phyloP scores from a whole-genome alignment of 768 basidiomycete species.

The Coprinopsis cinerea region DNA sequence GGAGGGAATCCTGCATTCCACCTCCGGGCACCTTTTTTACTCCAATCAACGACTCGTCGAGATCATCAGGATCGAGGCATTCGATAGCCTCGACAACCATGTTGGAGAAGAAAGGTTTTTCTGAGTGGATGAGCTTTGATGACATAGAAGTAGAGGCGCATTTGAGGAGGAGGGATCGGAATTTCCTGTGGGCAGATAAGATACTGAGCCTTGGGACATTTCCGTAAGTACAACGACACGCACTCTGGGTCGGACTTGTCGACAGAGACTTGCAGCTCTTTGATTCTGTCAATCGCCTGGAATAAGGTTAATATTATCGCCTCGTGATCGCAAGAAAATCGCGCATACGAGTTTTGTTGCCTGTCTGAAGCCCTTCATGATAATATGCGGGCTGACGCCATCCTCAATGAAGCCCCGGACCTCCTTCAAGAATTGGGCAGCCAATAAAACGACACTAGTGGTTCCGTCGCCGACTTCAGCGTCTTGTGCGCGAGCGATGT shows the following conservation, averaged over 20 bases:
- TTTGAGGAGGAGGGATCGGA: constrained; percentile 91
- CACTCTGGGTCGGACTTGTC: constrained; percentile 89
- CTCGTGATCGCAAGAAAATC: constrained; percentile 6
- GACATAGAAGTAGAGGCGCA: constrained; percentile 99
- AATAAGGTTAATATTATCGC: constrained; percentile 10
- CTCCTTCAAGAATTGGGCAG: constrained; percentile 93
- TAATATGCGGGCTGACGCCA: constrained; percentile 94
- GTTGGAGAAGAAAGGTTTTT: constrained; percentile 97
- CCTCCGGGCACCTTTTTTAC: constrained; percentile 98
- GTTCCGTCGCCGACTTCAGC: constrained; percentile 99
- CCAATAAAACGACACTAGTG: constrained; percentile 91
- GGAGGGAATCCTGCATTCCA: constrained; percentile 91
- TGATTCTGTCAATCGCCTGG: constrained; percentile 81
- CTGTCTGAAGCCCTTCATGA: constrained; percentile 92
- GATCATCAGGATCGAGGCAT: constrained; percentile 85
- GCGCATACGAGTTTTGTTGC: constrained; percentile 75
- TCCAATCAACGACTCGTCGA: constrained; percentile 94
- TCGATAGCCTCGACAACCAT: constrained; percentile 99
- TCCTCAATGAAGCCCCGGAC: constrained; percentile 90
- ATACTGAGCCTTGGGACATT: constrained; percentile 15
- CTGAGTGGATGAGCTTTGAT: constrained; percentile 96
- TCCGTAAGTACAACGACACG: neutral
- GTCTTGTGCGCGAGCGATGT: constrained; percentile 97
- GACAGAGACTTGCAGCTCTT: constrained; percentile 83
- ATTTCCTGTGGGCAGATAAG: constrained; percentile 49